Evolutionary conservation across 305 asterid species (phyloP).

Genomic region (Fraxinus latifolia): DNA sequence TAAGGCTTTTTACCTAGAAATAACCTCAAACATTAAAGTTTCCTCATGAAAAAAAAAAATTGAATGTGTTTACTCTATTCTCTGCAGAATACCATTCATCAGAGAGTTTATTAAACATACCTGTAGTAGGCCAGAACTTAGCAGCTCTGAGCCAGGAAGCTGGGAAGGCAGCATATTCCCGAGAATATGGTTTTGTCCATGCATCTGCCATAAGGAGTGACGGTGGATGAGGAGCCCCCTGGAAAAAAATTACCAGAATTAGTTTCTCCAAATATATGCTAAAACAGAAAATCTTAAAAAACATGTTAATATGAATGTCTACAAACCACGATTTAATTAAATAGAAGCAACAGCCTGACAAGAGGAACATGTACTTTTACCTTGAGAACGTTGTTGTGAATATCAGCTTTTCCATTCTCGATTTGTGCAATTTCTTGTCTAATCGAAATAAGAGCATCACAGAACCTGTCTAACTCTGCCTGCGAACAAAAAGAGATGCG

Average conservation of each 20-base stretch:
- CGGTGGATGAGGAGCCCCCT: conserved; percentile 97
- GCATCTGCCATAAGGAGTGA: conserved; percentile 85
- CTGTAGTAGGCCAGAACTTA: conserved; percentile 95
- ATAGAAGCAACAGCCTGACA: not conserved
- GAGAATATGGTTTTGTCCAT: conserved; percentile 86
- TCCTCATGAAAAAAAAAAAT: not conserved
- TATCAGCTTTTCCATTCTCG: conserved; percentile 62
- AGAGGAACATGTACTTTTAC: conserved; percentile 31
- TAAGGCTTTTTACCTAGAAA: not conserved
- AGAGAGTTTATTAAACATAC: conserved; percentile 29
- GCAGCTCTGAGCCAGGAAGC: conserved; percentile 87
- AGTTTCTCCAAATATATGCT: conserved; percentile 9
- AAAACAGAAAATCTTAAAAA: not conserved
- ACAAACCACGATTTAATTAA: not conserved
- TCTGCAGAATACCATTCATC: not conserved
- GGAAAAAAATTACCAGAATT: conserved; percentile 23
- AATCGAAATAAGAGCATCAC: conserved; percentile 53
- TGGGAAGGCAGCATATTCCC: conserved; percentile 94
- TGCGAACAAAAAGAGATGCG: conserved; percentile 24
- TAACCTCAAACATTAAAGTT: not conserved
- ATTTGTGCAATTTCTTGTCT: conserved; percentile 50
- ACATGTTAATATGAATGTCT: not conserved
- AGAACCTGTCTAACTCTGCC: conserved; percentile 56
- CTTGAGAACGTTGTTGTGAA: conserved; percentile 86
- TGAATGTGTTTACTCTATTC: not conserved